Percentiles rank a stretch among this genome's conserved stretches.
Evolutionary conservation across 1,284 basidiomycete genomes (phyloP).

Genomic region (Cutaneotrichosporon cavernicola): DNA sequence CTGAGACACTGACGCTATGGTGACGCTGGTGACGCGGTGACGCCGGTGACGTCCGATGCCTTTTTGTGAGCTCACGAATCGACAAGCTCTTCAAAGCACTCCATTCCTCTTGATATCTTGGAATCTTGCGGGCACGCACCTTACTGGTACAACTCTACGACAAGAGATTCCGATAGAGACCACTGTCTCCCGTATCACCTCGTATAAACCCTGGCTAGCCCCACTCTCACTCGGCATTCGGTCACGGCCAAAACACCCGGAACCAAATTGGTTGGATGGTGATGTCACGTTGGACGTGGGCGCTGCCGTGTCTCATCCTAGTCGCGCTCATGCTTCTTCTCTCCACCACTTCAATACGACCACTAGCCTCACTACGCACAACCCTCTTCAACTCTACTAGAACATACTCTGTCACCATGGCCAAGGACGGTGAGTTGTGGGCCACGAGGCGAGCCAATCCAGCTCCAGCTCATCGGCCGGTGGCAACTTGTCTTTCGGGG

Average conservation of each 20-base stretch:
- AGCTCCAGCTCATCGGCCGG: background rate
- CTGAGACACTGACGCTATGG: no score
- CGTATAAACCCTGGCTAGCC: no score
- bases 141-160: no score
- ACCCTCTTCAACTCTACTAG: background rate
- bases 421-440: conserved; percentile 2
- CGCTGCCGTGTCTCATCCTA: conserved; percentile 5
- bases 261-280: background rate
- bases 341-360: background rate
- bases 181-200: no score
- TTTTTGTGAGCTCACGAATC: no score
- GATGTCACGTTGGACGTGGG: conserved; percentile 9
- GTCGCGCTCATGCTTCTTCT: conserved; percentile 6
- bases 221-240: no score
- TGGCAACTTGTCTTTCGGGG: background rate
- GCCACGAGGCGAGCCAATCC: background rate
- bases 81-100: no score
- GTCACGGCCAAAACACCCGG: background rate
- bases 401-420: conserved; percentile 5
- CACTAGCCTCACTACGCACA: background rate
- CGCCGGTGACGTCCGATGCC: no score
- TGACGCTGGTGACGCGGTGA: no score
- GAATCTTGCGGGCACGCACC: no score
- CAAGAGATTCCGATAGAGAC: no score
- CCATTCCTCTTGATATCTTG: no score